Evolutionary conservation across 345 rosid species (phyloP).

Genomic region (Eucalyptus dawsonii): DNA sequence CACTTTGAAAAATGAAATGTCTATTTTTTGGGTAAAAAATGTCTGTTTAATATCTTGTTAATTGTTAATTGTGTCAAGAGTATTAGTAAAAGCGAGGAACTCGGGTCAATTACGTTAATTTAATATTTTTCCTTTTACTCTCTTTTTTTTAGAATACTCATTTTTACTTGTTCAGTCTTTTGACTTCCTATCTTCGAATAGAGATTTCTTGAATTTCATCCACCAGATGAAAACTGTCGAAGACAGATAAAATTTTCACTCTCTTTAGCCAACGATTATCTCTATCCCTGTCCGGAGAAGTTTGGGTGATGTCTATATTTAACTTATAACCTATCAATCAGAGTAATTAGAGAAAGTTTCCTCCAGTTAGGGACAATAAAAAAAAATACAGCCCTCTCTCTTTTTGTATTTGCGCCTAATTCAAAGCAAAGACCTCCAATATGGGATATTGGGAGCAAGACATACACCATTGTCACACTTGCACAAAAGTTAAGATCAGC

Average conservation of each 20-base stretch:
- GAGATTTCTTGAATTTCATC: not conserved
- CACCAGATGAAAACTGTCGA: not conserved
- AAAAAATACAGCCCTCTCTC: not conserved
- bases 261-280: not conserved
- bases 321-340: not conserved
- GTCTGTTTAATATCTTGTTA: not conserved
- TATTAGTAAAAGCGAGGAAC: not conserved
- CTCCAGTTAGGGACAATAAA: not conserved
- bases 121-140: not conserved
- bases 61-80: not conserved
- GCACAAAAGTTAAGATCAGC: not conserved
- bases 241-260: not conserved
- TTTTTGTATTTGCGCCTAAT: not conserved
- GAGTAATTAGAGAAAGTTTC: not conserved
- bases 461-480: not conserved
- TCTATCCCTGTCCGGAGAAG: not conserved
- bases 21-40: not conserved
- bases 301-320: not conserved
- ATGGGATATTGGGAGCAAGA: not conserved
- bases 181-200: not conserved
- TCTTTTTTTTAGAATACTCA: not conserved
- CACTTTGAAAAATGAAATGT: not conserved
- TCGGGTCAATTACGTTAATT: not conserved
- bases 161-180: not conserved
- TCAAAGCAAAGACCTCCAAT: not conserved